phyloP scores from a whole-genome alignment of 768 basidiomycete genomes.

The Kondoa subrosea region DNA sequence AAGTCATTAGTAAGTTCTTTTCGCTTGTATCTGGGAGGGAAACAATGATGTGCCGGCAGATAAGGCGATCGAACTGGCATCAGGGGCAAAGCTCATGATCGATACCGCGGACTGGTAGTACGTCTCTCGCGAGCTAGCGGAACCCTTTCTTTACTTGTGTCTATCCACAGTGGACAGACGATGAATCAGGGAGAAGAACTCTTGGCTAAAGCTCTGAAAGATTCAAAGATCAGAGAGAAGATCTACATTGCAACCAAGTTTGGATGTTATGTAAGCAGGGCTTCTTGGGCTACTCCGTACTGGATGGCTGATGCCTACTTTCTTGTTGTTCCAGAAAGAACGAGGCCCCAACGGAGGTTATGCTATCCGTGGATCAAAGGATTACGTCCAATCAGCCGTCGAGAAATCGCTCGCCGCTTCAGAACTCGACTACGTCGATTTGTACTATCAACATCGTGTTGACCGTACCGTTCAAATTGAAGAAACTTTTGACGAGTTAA shows the following conservation, averaged over 20 bases:
- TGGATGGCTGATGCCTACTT: neutral
- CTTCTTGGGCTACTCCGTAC: too few species aligned
- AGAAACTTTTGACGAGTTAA: neutral
- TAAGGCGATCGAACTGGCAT: neutral
- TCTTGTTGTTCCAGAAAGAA: neutral
- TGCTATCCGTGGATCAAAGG: neutral
- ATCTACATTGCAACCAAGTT: neutral
- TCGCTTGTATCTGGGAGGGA: too few species aligned
- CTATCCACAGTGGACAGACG: neutral
- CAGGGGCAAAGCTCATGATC: neutral
- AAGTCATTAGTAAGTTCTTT: too few species aligned
- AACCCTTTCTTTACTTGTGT: neutral
- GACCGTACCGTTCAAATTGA: neutral
- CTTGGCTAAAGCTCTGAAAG: neutral
- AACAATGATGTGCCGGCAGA: too few species aligned
- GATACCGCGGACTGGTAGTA: neutral
- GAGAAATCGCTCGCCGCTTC: neutral
- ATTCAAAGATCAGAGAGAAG: neutral
- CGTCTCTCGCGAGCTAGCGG: neutral
- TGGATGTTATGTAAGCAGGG: too few species aligned
- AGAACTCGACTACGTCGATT: slow-evolving; percentile 1
- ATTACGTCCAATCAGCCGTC: neutral
- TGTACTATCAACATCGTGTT: slow-evolving; percentile 10
- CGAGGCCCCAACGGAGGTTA: neutral
- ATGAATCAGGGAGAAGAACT: neutral